phyloP scores from a whole-genome alignment of 768 basidiomycete genomes.

The Leccinum fibrillosum region DNA sequence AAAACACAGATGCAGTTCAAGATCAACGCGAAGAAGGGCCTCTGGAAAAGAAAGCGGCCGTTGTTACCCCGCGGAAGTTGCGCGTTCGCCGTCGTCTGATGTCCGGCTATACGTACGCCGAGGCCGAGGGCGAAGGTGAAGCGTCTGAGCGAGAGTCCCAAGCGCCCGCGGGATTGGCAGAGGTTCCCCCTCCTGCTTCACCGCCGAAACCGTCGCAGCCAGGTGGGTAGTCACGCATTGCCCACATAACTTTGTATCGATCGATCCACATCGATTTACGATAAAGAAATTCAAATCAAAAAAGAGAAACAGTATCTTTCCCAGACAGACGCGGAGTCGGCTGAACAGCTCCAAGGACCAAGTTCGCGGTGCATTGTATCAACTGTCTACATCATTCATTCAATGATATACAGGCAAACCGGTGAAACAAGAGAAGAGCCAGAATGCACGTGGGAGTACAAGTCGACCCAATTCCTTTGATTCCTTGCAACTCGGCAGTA shows the following conservation, averaged over 20 bases:
- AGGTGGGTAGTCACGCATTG: background rate
- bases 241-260: background rate
- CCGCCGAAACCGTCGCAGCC: conserved; percentile 1
- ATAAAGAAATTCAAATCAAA: background rate
- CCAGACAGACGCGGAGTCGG: background rate
- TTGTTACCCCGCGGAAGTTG: background rate
- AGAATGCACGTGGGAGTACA: background rate
- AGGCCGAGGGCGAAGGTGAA: background rate
- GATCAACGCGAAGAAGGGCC: conserved; percentile 1
- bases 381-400: background rate
- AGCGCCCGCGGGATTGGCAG: background rate
- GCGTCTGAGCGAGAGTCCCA: conserved; percentile 3
- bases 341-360: background rate
- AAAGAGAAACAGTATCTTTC: background rate
- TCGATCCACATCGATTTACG: background rate
- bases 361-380: background rate
- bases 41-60: conserved; percentile 6
- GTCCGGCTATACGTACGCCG: conserved; percentile 5
- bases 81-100: conserved; percentile 6
- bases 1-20: background rate
- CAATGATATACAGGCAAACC: conserved; percentile 6
- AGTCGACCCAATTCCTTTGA: background rate
- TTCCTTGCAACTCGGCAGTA: conserved; percentile 8
- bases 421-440: conserved; percentile 18
- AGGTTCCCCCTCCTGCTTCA: background rate